phyloP scores from a whole-genome alignment of 495 filamentous ascomycete genomes.

The Podospora fimiseda region DNA sequence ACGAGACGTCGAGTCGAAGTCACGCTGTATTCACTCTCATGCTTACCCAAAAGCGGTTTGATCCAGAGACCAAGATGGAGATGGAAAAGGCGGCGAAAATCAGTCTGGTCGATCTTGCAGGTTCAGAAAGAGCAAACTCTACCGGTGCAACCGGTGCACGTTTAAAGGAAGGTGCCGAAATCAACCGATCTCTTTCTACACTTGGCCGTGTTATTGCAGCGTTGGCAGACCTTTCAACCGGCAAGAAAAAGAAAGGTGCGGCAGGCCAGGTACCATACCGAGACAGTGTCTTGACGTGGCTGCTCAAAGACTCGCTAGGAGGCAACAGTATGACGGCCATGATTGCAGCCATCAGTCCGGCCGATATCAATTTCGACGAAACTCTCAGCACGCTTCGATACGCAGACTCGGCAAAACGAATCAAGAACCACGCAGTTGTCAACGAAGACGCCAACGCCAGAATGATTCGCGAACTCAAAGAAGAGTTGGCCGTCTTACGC shows the following conservation, averaged over 20 bases:
- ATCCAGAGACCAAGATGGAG: constrained; percentile 89
- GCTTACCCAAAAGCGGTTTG: constrained; percentile 87
- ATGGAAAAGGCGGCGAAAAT: constrained; percentile 98
- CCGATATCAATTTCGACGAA: constrained; percentile 99
- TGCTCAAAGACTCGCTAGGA: constrained; percentile 93
- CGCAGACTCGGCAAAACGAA: constrained; percentile 95
- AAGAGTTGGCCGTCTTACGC: constrained; percentile 80
- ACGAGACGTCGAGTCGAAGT: constrained; percentile 96
- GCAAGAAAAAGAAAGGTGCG: constrained; percentile 70
- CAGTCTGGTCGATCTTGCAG: constrained; percentile 93
- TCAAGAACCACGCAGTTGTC: constrained; percentile 99
- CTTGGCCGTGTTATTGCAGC: constrained; percentile 98
- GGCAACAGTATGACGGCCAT: constrained; percentile 99
- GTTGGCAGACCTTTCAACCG: constrained; percentile 80
- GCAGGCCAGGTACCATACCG: constrained; percentile 84
- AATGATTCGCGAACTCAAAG: constrained; percentile 97
- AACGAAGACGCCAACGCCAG: constrained; percentile 98
- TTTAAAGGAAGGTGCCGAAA: constrained; percentile 97
- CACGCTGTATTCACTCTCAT: constrained; percentile 98
- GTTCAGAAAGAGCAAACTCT: constrained; percentile 92
- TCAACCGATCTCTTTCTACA: constrained; percentile 94
- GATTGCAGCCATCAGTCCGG: constrained; percentile 97
- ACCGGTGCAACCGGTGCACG: constrained; percentile 94
- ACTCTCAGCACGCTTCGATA: constrained; percentile 93
- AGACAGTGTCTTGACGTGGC: constrained; percentile 94